phyloP scores from a whole-genome alignment of 208 protist species.

The Acanthamoeba sp. region DNA sequence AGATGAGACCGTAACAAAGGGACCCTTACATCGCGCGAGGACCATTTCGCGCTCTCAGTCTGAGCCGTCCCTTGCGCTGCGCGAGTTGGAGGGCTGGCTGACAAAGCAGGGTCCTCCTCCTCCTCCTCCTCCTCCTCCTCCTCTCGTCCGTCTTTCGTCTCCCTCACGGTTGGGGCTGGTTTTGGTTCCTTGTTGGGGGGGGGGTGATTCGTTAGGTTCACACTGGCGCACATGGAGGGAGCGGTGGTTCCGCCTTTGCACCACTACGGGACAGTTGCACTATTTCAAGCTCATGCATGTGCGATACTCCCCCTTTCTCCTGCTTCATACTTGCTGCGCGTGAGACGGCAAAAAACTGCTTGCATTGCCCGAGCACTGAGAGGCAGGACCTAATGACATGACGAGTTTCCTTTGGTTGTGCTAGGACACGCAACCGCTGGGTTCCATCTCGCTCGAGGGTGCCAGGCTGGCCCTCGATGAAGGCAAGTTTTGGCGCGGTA shows the following conservation, averaged over 20 bases:
- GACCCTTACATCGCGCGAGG: too few relatives aligned
- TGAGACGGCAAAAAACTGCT: neutral
- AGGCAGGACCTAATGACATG: too few relatives aligned
- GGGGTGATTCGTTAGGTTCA: neutral
- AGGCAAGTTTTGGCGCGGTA: neutral
- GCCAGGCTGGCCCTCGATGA: neutral
- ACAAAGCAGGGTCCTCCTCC: conserved; percentile 1
- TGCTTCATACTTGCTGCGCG: neutral
- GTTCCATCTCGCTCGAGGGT: neutral
- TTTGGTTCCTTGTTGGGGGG: neutral
- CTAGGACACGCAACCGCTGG: conserved; percentile 14
- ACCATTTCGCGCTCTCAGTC: neutral
- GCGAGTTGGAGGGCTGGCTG: neutral
- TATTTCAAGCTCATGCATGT: conserved; percentile 31
- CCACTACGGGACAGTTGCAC: neutral
- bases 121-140: neutral
- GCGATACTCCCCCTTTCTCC: neutral
- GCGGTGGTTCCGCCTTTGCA: conserved; percentile 29
- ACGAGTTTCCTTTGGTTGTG: too few relatives aligned
- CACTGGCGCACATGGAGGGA: conserved; percentile 2
- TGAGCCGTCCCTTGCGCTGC: neutral
- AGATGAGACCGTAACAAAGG: too few relatives aligned
- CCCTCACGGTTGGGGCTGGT: too few relatives aligned
- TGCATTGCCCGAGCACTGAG: too few relatives aligned
- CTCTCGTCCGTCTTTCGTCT: neutral